Evolutionary conservation across 257 asterid species (phyloP), one percentile per base, ranked within the genome.

Genomic region (Euphrasia confusa): DNA sequence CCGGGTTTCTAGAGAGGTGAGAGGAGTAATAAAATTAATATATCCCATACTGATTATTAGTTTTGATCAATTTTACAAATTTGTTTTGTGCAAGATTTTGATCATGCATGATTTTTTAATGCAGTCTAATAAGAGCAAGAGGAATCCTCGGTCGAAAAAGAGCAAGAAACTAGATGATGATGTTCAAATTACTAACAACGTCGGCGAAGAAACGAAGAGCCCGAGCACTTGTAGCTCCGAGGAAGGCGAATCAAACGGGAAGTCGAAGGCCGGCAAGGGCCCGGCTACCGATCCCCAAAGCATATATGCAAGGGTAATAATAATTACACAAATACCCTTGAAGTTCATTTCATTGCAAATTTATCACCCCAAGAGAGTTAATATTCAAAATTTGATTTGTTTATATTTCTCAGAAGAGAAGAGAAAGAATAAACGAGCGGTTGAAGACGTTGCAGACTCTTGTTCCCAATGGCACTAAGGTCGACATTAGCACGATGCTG

Each of bases 401-500:
- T 21, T 14, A 1, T 6, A 17, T 60, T 69, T 74, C 69, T 62
- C 93, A 90, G 97, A 83, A 55, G 66, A 79, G 97, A 80, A 82
- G 97, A 76, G 97, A 85, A 54, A 85, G 79, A 68, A 87, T 90
- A 11, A 90, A 90, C 11, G 97, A 87, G 76, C 83, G 97, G 72
- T 54, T 90, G 80, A 88, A 72, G 73, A 82, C 85, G 74, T 75
- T 90, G 87, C 97, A 90, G 72, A 85, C 78, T 71, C 95, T 90
- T 67, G 83, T 90, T 7, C 97, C 97, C 0, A 90, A 87, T 55
- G 97, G 97, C 71, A 80, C 97, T 49, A 90, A 90, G 87, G 95
- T 88, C 71, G 96, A 88, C 75, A 90, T 90, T 61, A 90, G 98
- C 81, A 88, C 98, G 63, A 90, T 90, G 98, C 91, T 90, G 2